Evolutionary conservation across 176 grass and related monocot genomes (phyloP), one percentile per base, ranked within the genome.

Genomic region (Avena sativa): DNA sequence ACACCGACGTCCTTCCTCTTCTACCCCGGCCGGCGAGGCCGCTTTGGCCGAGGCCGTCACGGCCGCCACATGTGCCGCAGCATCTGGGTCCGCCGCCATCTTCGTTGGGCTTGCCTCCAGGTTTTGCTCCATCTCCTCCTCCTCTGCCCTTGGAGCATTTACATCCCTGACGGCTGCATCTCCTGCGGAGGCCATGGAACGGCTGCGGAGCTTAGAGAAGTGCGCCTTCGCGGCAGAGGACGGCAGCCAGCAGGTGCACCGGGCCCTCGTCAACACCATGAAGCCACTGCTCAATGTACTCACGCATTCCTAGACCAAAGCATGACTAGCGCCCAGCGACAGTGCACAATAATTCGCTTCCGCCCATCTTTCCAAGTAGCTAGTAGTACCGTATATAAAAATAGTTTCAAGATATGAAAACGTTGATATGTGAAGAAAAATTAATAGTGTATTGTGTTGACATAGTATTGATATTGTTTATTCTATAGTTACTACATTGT

Each of bases 201-300:
- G 73, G 32, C 79, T 95, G 59, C 52, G 62, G 20, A 61, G 40
- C 16, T 28, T 92, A 74, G 85, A 92, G 79, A 80, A 81, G 17
- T 90, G 88, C 85, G 75, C 90, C 25, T 40, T 72, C 50, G 88
- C 78, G 16, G 85, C 90, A 2, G 93, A 95, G 85, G 71, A 79
- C 30, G 90, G 93, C 21, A 83, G 85, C 85, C 79, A 91, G 49
- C 76, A 84, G 78, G 88, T 90, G 60, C 90, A 92, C 85, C 75
- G 90, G 23, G 79, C 88, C 56, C 90, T 95, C 12, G 82, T 95
- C 1, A 90, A 92, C 80, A 48, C 93, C 38, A 90, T 87, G 63
- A 82, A 88, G 68, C 76, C 90, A 15, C 76, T 94, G 46, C 90
- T 94, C 79, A 92, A 94, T 64, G 76, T 86, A 8, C 69, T 95